These are phyloP conservation scores for Kwoniella botswanensis DNA, from an alignment of 768 basidiomycete species.

Conservation along the genomic window DNA sequence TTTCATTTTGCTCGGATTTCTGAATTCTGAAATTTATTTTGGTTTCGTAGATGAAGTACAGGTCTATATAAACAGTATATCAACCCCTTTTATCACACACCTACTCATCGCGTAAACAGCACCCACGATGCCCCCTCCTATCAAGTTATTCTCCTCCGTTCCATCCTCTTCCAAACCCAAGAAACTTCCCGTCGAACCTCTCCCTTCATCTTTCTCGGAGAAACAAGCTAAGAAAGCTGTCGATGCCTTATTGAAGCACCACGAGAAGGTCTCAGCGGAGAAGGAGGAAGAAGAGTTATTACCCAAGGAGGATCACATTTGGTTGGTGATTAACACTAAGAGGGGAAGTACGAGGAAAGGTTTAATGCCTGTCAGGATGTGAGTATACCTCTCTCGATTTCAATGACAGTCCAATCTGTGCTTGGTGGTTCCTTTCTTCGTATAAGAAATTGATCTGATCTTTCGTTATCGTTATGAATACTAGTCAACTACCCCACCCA, in stretches of 20 bases:
- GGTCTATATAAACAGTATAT: no score
- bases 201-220: slow-evolving; percentile 62
- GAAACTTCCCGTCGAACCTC: slow-evolving; percentile 14
- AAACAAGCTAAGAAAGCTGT: slow-evolving; percentile 79
- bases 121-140: slow-evolving; percentile 21
- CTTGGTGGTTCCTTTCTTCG: no score
- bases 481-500: slow-evolving; percentile 65
- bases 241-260: slow-evolving; percentile 75
- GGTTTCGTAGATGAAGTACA: no score
- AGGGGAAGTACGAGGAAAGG: slow-evolving; percentile 73
- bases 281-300: slow-evolving; percentile 70
- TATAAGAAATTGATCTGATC: no score
- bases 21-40: no score
- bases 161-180: slow-evolving; percentile 22
- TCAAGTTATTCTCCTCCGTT: slow-evolving; percentile 17
- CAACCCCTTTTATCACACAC: not conserved
- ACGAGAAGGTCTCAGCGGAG: slow-evolving; percentile 68
- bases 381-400: slow-evolving; percentile 53
- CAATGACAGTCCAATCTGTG: no score
- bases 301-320: slow-evolving; percentile 81
- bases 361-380: slow-evolving; percentile 86
- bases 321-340: slow-evolving; percentile 88
- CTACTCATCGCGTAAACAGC: not conserved
- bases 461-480: no score
- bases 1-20: not conserved